Percentiles rank a stretch among this genome's conserved stretches.
Evolutionary conservation across 2,329 filamentous ascomycete species (phyloP).

Genomic region (Aaosphaeria pasadenensis): DNA sequence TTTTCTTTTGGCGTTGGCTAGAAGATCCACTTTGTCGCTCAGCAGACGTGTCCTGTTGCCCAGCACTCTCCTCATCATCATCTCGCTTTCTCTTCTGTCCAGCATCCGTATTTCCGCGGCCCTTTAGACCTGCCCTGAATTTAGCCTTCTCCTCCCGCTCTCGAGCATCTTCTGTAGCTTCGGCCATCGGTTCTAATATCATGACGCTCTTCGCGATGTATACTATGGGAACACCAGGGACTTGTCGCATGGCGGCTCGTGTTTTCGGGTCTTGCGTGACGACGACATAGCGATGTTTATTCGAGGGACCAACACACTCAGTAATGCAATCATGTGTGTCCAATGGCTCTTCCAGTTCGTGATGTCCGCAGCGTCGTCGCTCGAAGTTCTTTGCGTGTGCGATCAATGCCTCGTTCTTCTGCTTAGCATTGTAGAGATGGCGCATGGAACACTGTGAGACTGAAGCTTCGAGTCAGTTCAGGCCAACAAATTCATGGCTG

Average conservation of each 20-base stretch:
- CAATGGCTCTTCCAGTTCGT: conserved; percentile 69
- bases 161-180: conserved; percentile 60
- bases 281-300: conserved; percentile 77
- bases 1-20: conserved; percentile 47
- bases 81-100: conserved; percentile 35
- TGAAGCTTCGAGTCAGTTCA: conserved; percentile 46
- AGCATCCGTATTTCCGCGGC: conserved; percentile 23
- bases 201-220: conserved; percentile 79
- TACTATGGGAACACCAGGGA: conserved; percentile 71
- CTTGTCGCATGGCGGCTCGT: conserved; percentile 60
- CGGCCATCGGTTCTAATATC: conserved; percentile 75
- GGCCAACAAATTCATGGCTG: not conserved
- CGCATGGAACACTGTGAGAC: conserved; percentile 80
- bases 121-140: conserved; percentile 67
- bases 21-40: conserved; percentile 1
- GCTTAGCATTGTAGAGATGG: conserved; percentile 66
- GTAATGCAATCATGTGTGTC: conserved; percentile 67
- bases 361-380: conserved; percentile 74
- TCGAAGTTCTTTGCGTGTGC: conserved; percentile 72
- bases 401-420: conserved; percentile 60
- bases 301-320: conserved; percentile 68
- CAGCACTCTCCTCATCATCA: conserved; percentile 48
- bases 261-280: conserved; percentile 69
- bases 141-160: conserved; percentile 71
- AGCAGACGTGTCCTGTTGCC: not conserved